These are phyloP conservation scores for Fusarium armeniacum DNA, from an alignment of 2,329 filamentous ascomycete genomes.

Conservation along the genomic window DNA sequence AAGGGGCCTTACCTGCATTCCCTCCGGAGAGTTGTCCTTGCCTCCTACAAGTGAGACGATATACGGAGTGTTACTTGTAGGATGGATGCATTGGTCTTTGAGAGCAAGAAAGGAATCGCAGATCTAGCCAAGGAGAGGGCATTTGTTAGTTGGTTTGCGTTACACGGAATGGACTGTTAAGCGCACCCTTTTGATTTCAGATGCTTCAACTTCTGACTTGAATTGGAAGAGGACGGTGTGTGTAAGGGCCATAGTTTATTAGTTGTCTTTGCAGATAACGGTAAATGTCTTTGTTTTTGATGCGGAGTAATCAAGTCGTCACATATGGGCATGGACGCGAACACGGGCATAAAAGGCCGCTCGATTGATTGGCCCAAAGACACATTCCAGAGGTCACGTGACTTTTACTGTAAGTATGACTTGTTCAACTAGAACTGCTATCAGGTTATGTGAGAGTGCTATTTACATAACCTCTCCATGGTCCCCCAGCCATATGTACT, in stretches of 20 bases:
- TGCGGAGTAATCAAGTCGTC: constrained; percentile 16
- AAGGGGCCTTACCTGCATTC: constrained; percentile 6
- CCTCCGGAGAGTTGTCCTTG: constrained; percentile 27
- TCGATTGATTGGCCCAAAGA: background rate
- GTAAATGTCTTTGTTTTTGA: background rate
- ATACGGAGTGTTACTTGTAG: constrained; percentile 12
- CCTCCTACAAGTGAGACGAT: constrained; percentile 21
- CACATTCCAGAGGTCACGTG: background rate
- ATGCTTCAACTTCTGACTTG: background rate
- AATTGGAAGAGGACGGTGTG: constrained; percentile 30
- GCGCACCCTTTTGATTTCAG: constrained; percentile 1
- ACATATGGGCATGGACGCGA: background rate
- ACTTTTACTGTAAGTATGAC: background rate
- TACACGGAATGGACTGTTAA: rapidly evolving
- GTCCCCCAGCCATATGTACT: too few relatives aligned
- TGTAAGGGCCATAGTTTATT: constrained; percentile 3
- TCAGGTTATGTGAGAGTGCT: background rate
- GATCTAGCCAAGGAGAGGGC: background rate
- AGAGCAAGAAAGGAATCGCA: constrained; percentile 17
- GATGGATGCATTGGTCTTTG: constrained; percentile 21
- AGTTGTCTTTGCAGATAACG: background rate
- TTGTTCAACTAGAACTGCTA: background rate
- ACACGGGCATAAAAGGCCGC: background rate
- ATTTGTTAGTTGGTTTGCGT: background rate
- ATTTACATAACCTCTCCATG: background rate